Conservation (phyloP, 2,329 filamentous ascomycete species). For the Microsporum ferrugineum region DNA sequence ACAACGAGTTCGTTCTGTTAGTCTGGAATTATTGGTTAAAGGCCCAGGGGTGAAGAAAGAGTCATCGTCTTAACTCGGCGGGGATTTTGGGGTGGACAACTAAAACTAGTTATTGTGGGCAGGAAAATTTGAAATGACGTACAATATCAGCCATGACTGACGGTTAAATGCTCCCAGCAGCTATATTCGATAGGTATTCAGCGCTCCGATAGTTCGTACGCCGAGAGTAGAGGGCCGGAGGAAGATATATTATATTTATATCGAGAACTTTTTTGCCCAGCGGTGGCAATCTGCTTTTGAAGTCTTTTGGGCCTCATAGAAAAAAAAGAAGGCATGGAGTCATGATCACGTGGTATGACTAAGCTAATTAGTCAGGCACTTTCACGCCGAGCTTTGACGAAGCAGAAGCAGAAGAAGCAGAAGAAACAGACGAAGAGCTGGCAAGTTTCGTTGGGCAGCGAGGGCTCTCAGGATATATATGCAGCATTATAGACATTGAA, state of each 20-base stretch:
- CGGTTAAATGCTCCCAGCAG: background rate
- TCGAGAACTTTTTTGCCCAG: background rate
- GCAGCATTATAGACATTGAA: too few species aligned
- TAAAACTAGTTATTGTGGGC: slow-evolving; percentile 17
- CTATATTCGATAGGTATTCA: background rate
- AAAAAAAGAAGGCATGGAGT: background rate
- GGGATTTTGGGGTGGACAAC: slow-evolving; percentile 18
- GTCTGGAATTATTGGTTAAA: background rate
- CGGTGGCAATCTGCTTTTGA: background rate
- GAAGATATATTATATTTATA: background rate
- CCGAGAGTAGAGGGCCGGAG: background rate
- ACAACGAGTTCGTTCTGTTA: slow-evolving; percentile 17
- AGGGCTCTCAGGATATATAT: background rate
- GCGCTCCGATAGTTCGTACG: background rate
- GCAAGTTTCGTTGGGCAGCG: background rate
- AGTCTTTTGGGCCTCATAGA: background rate
- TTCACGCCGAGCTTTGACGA: background rate
- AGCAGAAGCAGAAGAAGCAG: too few species aligned
- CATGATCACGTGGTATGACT: background rate
- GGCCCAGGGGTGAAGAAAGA: background rate
- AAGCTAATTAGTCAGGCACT: background rate
- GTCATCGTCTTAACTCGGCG: background rate
- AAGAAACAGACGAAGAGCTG: background rate
- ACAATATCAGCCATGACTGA: slow-evolving; percentile 34
- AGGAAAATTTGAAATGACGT: slow-evolving; percentile 28